Conservation (phyloP, 2,329 filamentous ascomycete species). For the Fusarium sororula region DNA sequence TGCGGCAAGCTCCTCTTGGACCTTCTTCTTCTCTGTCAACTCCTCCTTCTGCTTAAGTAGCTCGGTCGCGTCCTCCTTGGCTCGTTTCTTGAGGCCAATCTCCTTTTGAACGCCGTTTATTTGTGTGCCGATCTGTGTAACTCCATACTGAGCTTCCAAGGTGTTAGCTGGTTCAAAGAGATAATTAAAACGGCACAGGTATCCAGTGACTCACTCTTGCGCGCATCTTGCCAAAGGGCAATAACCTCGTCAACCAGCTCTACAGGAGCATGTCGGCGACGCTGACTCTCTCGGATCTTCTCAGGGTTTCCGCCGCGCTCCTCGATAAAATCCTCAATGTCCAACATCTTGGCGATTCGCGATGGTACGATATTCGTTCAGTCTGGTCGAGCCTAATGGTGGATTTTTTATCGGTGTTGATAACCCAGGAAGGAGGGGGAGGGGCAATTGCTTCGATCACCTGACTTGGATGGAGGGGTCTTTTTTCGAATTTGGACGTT, state of each 20-base stretch:
- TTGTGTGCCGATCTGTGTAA: slow-evolving; percentile 81
- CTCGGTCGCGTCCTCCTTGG: slow-evolving; percentile 86
- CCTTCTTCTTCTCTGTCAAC: slow-evolving; percentile 84
- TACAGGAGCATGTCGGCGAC: slow-evolving; percentile 80
- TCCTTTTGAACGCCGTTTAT: slow-evolving; percentile 92
- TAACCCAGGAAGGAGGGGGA: slow-evolving; percentile 42
- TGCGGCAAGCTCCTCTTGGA: slow-evolving; percentile 75
- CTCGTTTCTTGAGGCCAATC: slow-evolving; percentile 92
- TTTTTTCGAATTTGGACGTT: neutral
- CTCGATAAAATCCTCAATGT: slow-evolving; percentile 80
- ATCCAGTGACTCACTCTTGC: slow-evolving; percentile 62
- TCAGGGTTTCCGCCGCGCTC: slow-evolving; percentile 93
- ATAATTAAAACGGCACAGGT: neutral
- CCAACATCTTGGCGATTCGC: slow-evolving; percentile 66
- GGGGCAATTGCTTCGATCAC: slow-evolving; percentile 37
- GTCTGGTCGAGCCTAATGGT: slow-evolving; percentile 22
- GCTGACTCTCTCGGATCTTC: slow-evolving; percentile 90
- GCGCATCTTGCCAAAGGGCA: slow-evolving; percentile 84
- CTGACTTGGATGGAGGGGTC: slow-evolving; percentile 38
- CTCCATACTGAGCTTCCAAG: slow-evolving; percentile 71
- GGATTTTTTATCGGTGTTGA: slow-evolving; percentile 39
- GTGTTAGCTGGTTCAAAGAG: slow-evolving; percentile 10
- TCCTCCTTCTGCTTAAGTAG: slow-evolving; percentile 81
- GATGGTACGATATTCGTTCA: slow-evolving; percentile 29
- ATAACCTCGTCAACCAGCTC: slow-evolving; percentile 93